Evolutionary conservation across 2,329 filamentous ascomycete species (phyloP).

Genomic region (Helminthosporium solani): DNA sequence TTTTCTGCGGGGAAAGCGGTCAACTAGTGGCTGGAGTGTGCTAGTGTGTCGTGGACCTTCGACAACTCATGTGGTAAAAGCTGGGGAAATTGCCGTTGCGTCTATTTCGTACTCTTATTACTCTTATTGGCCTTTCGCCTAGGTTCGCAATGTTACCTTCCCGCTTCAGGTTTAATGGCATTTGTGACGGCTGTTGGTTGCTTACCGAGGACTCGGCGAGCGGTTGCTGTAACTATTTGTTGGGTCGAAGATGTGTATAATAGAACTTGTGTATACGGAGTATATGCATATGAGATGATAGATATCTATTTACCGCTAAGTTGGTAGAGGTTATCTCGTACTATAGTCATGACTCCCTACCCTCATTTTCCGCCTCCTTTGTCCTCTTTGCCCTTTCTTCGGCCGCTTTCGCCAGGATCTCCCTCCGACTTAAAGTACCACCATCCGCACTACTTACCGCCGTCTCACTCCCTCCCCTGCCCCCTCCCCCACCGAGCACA

Average conservation of each 20-base stretch:
- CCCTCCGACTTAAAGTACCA: slow-evolving; percentile 63
- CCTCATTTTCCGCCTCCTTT: slow-evolving; percentile 42
- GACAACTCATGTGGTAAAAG: no score
- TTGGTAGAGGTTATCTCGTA: not conserved
- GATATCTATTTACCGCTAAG: not conserved
- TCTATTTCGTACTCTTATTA: no score
- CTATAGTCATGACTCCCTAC: slow-evolving; percentile 4
- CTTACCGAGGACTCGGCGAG: slow-evolving; percentile 1
- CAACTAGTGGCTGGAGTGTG: slow-evolving; percentile 6
- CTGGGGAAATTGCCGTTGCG: slow-evolving; percentile 8
- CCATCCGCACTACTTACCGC: slow-evolving; percentile 26
- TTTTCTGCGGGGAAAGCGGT: slow-evolving; percentile 21
- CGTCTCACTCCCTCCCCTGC: slow-evolving; percentile 14
- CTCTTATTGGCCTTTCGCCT: not conserved
- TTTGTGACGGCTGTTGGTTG: not conserved
- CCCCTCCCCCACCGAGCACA: slow-evolving; percentile 26
- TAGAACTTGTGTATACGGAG: no score
- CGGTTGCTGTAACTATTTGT: not conserved
- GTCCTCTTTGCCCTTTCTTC: slow-evolving; percentile 64
- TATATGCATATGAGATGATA: no score
- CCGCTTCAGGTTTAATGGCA: slow-evolving; percentile 7
- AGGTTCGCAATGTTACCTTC: slow-evolving; percentile 12
- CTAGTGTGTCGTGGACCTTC: slow-evolving; percentile 22
- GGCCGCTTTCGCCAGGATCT: slow-evolving; percentile 72
- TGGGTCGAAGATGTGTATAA: no score